Evolutionary conservation across 2,329 filamentous ascomycete species (phyloP), one percentile per base, ranked within the genome.

Genomic region (Verticillium isaacii): DNA sequence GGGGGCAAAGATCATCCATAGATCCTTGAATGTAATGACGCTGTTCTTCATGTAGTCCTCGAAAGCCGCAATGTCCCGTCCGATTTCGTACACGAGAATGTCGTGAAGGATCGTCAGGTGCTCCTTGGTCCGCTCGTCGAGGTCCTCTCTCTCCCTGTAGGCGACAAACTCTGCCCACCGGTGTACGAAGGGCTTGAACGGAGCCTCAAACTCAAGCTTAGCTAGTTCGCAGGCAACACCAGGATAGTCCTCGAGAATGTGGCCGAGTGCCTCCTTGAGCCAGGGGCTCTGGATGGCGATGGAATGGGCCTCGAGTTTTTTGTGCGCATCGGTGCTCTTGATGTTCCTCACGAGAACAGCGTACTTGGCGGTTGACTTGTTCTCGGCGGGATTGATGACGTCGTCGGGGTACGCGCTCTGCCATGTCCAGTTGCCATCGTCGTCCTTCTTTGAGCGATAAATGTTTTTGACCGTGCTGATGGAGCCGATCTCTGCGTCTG

Each of bases 151-250:
- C 11, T 79, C 69, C 54, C 78, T 73, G 29, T 78, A 77, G 4
- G 74, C 69, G 11, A 70, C 66, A 41, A 87, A 78, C 7, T 75
- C 68, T 1, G 78, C 74, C 86, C 87, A 91, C 36, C 88, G 81
- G 71, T 91, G 87, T 50, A 90, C 84, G 57, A 91, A 84, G 0
- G 85, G 84, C 66, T 83, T 76, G 64, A 90, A 90, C 0, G 85
- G 85, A 0, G 81, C 82, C 8, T 74, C 71, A 63, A 91, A 89
- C 61, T 85, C 83, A 1, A 90, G 76, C 1, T 85, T 80, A n/a
- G 85, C 79, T 32, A 90, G 75, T 12, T 78, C 79, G 37, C 83
- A 82, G 2, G 84, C 83, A 34, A 90, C 77, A 1, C 87, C 86
- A 0, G 85, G 83, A 62, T 89, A 89, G 9, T 78, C 82, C 1